A percentile compares a stretch with the other conserved stretches of the same genome.
phyloP scores from a whole-genome alignment of 2,329 filamentous ascomycete species.

The Aspergillus fijiensis region DNA sequence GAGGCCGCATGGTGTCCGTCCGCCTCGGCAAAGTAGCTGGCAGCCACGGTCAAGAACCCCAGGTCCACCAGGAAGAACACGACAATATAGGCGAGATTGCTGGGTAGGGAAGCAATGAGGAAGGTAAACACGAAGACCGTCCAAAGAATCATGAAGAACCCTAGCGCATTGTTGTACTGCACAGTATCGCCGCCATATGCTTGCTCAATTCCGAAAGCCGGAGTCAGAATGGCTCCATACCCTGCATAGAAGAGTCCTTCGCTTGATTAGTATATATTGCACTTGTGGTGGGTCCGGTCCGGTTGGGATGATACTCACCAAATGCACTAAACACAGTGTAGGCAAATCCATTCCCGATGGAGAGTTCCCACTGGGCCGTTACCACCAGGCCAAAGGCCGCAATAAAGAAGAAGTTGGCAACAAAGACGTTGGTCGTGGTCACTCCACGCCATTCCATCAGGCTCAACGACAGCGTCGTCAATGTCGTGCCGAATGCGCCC shows the following conservation, averaged over 20 bases:
- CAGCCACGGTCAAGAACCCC: constrained; percentile 46
- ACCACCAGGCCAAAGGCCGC: constrained; percentile 54
- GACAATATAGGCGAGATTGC: constrained; percentile 49
- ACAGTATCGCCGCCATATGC: constrained; percentile 46
- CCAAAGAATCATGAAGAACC: constrained; percentile 53
- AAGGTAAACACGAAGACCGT: constrained; percentile 50
- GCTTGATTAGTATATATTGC: neutral
- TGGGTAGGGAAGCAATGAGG: constrained; percentile 46
- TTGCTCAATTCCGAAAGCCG: constrained; percentile 47
- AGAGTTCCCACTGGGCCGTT: constrained; percentile 57
- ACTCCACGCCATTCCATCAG: constrained; percentile 58
- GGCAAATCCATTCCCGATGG: constrained; percentile 53
- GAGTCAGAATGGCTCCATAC: constrained; percentile 51
- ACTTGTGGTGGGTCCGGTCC: neutral
- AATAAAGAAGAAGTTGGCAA: constrained; percentile 57
- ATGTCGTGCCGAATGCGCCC: constrained; percentile 55
- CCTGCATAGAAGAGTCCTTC: constrained; percentile 51
- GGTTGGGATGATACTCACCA: constrained; percentile 32
- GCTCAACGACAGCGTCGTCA: constrained; percentile 55
- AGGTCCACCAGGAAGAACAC: constrained; percentile 52
- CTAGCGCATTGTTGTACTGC: constrained; percentile 51
- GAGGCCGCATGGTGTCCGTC: constrained; percentile 41
- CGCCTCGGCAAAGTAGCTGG: constrained; percentile 48
- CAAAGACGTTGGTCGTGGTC: constrained; percentile 51
- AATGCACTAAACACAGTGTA: constrained; percentile 58